Conservation (phyloP, 352 stramenopile genomes). For the Pythium plurisporium region DNA sequence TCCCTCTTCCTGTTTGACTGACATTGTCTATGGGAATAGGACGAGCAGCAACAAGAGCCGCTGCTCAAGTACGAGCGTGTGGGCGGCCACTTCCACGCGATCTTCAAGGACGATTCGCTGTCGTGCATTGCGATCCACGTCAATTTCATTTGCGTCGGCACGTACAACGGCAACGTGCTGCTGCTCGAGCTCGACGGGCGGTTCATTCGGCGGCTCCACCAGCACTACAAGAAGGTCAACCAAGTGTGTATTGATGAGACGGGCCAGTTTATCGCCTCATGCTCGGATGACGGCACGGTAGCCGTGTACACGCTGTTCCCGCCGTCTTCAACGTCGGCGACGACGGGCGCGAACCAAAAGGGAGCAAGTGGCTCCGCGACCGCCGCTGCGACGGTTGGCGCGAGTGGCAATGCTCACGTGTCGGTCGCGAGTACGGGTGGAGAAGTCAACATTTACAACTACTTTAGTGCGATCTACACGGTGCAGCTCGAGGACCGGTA, state of each 20-base stretch:
- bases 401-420: slow-evolving; percentile 25
- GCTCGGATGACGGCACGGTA: slow-evolving; percentile 81
- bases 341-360: slow-evolving; percentile 13
- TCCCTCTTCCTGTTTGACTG: background rate
- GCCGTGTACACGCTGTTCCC: slow-evolving; percentile 74
- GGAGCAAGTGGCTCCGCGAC: slow-evolving; percentile 23
- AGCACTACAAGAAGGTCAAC: slow-evolving; percentile 88
- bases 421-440: slow-evolving; percentile 63
- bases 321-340: slow-evolving; percentile 11
- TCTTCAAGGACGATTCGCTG: slow-evolving; percentile 85
- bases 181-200: slow-evolving; percentile 69
- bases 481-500: slow-evolving; percentile 78
- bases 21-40: background rate
- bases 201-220: slow-evolving; percentile 77
- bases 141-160: slow-evolving; percentile 72
- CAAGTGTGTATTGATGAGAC: slow-evolving; percentile 83
- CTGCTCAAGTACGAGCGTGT: slow-evolving; percentile 86
- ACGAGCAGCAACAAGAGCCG: slow-evolving; percentile 38
- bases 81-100: slow-evolving; percentile 78
- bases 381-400: slow-evolving; percentile 1
- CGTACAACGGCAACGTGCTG: slow-evolving; percentile 77
- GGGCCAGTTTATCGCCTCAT: slow-evolving; percentile 80
- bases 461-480: slow-evolving; percentile 79
- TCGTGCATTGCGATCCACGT: slow-evolving; percentile 79
- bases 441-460: slow-evolving; percentile 89